These are phyloP conservation scores for Wallacemonas sp. DNA, from an alignment of 208 protist genomes.

Conservation along the genomic window DNA sequence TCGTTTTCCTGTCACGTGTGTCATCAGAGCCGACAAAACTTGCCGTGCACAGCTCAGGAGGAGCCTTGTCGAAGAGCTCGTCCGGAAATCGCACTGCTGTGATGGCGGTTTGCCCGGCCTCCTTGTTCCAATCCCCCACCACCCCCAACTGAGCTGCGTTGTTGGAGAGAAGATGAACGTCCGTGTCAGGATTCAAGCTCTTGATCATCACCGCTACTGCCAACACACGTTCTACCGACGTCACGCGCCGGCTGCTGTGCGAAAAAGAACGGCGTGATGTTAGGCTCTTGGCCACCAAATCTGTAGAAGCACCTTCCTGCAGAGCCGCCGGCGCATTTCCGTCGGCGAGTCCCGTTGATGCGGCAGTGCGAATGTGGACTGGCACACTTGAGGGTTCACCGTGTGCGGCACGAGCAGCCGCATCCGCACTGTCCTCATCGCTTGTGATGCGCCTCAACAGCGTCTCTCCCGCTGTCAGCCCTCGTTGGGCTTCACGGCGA, in stretches of 20 bases:
- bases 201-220: slow-evolving; percentile 88
- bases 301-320: too few species aligned
- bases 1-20: neutral
- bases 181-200: slow-evolving; percentile 77
- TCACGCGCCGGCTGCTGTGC: slow-evolving; percentile 41
- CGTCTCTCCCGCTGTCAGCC: slow-evolving; percentile 13
- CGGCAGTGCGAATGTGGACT: neutral
- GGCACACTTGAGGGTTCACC: too few species aligned
- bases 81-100: slow-evolving; percentile 66
- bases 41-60: slow-evolving; percentile 18
- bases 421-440: neutral
- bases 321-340: too few species aligned
- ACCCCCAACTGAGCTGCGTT: slow-evolving; percentile 50
- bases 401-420: neutral
- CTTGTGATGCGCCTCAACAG: slow-evolving; percentile 19
- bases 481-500: slow-evolving; percentile 35
- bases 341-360: too few species aligned
- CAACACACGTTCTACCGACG: slow-evolving; percentile 66
- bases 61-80: slow-evolving; percentile 66
- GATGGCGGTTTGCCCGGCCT: slow-evolving; percentile 9
- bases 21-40: neutral
- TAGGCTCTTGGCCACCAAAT: neutral
- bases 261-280: slow-evolving; percentile 23
- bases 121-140: slow-evolving; percentile 58
- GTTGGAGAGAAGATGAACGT: slow-evolving; percentile 76